Evolutionary conservation across 306 rosid species (phyloP), one percentile per base, ranked within the genome.

Genomic region (Prunus salicina): DNA sequence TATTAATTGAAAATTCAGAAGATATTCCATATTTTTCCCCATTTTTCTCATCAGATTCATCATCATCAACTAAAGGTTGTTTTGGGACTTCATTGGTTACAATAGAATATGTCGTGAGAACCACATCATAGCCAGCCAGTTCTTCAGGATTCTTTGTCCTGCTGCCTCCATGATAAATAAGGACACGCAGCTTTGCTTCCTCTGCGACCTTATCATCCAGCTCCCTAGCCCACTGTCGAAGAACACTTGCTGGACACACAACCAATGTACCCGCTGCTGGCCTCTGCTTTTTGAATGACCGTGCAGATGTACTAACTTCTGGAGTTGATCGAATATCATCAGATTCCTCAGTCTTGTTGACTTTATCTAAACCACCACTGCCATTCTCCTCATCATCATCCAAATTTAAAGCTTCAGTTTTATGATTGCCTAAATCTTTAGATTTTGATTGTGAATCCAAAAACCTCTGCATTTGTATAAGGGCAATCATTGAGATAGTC

Each of bases 221-320:
- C 79, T 95, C 99, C 85, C 93, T 80, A 43, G 93, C 96, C 99
- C 99, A 95, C 84, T 95, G 99, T 63, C 98, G 92, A 71, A 95
- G 87, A 79, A 92, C 91, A 86, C 93, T 95, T 38, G 99, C 99
- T 72, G 99, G 99, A 82, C 99, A 95, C 74, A 95, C 98, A 74
- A 95, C 99, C 82, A 95, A 77, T 28, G 98, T 92, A 69, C 99
- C 99, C 61, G 97, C 97, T 73, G 96, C 97, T 34, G 99, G 97
- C 84, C 97, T 90, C 83, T 84, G 86, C 90, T 91, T 95, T 65
- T 85, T 53, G 5, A 87, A 79, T 60, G 79, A 80, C 78, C 74
- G 84, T 51, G 78, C 71, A 49, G 97, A 89, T 53, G 89, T 82
- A 78, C 83, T 87, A 24, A 86, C 87, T 79, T 86, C 91, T 45